phyloP scores from a whole-genome alignment of 108 stramenopile species.

The Cyclostephanos tholiformis region DNA sequence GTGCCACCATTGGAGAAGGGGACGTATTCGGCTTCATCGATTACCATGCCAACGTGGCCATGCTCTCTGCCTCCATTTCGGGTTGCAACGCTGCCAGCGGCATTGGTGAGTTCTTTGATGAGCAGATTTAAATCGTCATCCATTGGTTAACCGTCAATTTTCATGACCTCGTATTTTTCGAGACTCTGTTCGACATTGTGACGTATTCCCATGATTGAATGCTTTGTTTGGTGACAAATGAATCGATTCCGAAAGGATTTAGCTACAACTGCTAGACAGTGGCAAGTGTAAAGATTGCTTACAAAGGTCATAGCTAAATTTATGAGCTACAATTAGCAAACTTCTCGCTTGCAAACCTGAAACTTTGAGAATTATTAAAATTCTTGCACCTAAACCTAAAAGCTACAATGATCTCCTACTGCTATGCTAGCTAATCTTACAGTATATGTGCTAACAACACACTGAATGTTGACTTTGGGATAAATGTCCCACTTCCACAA shows the following conservation, averaged over 20 bases:
- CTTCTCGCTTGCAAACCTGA: too few species aligned
- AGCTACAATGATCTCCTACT: too few species aligned
- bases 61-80: slow-evolving; percentile 19
- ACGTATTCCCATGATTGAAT: slow-evolving; percentile 3
- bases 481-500: too few species aligned
- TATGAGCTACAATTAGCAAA: neutral
- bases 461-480: too few species aligned
- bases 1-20: neutral
- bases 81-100: slow-evolving; percentile 17
- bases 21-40: slow-evolving; percentile 15
- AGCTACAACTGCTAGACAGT: slow-evolving; percentile 28
- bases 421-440: too few species aligned
- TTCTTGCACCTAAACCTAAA: too few species aligned
- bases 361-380: too few species aligned
- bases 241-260: slow-evolving; percentile 4
- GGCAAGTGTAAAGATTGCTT: slow-evolving; percentile 13
- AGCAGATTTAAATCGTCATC: slow-evolving; percentile 25
- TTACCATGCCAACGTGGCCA: slow-evolving; percentile 14
- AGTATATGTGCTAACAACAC: too few species aligned
- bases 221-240: neutral
- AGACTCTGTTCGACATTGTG: slow-evolving; percentile 14
- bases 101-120: slow-evolving; percentile 13
- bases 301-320: slow-evolving; percentile 23
- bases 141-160: slow-evolving; percentile 25
- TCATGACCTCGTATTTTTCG: slow-evolving; percentile 18